Conservation (phyloP, 352 stramenopile species). For the Globisporangium iwayamae region DNA sequence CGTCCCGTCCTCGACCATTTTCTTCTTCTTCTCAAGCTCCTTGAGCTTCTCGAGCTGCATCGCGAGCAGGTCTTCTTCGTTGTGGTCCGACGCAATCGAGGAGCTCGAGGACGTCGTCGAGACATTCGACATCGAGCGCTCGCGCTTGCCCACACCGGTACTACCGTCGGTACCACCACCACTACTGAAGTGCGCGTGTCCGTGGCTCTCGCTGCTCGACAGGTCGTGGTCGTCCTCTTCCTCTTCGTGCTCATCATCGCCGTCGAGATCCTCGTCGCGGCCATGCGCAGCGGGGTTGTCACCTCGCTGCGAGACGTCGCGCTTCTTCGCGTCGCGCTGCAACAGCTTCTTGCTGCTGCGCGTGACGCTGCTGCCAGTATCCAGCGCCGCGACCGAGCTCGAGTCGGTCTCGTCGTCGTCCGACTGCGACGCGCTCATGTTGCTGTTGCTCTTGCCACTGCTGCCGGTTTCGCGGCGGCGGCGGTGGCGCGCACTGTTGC, state of each 20-base stretch:
- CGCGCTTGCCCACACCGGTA: slow-evolving; percentile 21
- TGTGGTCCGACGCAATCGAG: slow-evolving; percentile 44
- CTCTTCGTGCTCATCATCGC: slow-evolving; percentile 27
- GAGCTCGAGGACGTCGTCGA: slow-evolving; percentile 61
- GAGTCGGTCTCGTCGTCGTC: slow-evolving; percentile 62
- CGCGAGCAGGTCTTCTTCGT: slow-evolving; percentile 31
- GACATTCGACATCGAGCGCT: slow-evolving; percentile 63
- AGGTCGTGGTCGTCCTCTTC: slow-evolving; percentile 21
- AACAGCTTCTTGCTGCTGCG: slow-evolving; percentile 19
- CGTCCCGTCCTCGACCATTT: slow-evolving; percentile 81
- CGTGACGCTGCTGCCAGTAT: slow-evolving; percentile 20
- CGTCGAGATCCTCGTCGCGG: slow-evolving; percentile 22
- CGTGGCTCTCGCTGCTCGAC: slow-evolving; percentile 16
- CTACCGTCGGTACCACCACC: slow-evolving; percentile 1
- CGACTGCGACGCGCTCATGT: slow-evolving; percentile 33
- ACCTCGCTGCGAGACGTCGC: slow-evolving; percentile 2
- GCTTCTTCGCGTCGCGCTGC: slow-evolving; percentile 25
- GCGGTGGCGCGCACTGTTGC: slow-evolving; percentile 31
- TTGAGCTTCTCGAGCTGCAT: slow-evolving; percentile 52
- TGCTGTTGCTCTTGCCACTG: slow-evolving; percentile 18
- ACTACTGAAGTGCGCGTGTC: slow-evolving; percentile 12
- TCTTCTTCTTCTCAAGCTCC: slow-evolving; percentile 80
- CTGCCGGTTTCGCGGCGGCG: slow-evolving; percentile 29
- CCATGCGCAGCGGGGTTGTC: slow-evolving; percentile 15
- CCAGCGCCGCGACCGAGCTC: slow-evolving; percentile 28